Evolutionary conservation across 2,329 filamentous ascomycete genomes (phyloP).

Genomic region (Pseudocercospora crystallina): DNA sequence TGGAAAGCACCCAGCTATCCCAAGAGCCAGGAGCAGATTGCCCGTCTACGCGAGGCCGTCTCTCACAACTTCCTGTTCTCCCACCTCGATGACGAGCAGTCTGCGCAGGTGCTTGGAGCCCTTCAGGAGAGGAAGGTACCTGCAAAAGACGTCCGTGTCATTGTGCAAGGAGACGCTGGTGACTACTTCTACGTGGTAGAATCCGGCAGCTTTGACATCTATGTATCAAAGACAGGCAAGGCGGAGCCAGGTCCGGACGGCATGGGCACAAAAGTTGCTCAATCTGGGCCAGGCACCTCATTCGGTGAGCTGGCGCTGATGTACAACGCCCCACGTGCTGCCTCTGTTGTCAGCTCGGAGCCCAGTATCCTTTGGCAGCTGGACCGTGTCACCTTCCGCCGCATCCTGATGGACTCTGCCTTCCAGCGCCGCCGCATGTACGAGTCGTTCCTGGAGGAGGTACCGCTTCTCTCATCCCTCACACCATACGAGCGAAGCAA

Average conservation of each 20-base stretch:
- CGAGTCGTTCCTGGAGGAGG: slow-evolving; percentile 93
- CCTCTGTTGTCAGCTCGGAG: slow-evolving; percentile 85
- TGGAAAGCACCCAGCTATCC: slow-evolving; percentile 85
- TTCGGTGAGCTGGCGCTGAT: slow-evolving; percentile 97
- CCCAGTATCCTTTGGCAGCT: slow-evolving; percentile 87
- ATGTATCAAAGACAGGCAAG: slow-evolving; percentile 76
- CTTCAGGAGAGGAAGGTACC: slow-evolving; percentile 94
- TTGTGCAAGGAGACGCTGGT: slow-evolving; percentile 90
- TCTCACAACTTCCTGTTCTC: slow-evolving; percentile 90
- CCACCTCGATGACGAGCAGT: slow-evolving; percentile 92
- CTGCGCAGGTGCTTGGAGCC: slow-evolving; percentile 80
- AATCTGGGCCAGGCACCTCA: slow-evolving; percentile 82
- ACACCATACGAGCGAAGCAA: slow-evolving; percentile 94
- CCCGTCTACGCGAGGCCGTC: slow-evolving; percentile 77
- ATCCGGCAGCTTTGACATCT: slow-evolving; percentile 83
- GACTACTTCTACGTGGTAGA: slow-evolving; percentile 99
- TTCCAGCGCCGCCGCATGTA: slow-evolving; percentile 96
- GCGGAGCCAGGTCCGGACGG: slow-evolving; percentile 79
- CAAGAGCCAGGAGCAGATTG: slow-evolving; percentile 79
- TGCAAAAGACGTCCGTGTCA: slow-evolving; percentile 85
- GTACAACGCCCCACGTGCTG: slow-evolving; percentile 96
- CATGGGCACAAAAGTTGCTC: slow-evolving; percentile 77
- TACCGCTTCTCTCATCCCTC: slow-evolving; percentile 77
- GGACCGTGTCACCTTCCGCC: slow-evolving; percentile 93
- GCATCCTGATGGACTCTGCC: slow-evolving; percentile 96